phyloP scores from a whole-genome alignment of 1,139 yeast species.

The Pichia kudriavzevii region DNA sequence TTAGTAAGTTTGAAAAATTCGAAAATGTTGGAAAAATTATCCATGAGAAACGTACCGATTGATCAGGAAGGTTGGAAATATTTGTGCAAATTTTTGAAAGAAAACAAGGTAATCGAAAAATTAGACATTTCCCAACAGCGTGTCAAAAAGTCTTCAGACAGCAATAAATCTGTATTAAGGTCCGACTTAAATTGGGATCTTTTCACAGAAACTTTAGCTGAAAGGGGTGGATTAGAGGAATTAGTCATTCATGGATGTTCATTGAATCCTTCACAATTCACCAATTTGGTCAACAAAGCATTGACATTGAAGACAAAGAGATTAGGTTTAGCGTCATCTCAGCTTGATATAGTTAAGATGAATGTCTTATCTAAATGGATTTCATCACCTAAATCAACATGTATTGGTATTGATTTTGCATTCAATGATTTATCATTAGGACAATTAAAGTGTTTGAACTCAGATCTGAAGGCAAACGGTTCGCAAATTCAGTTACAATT shows the following conservation, averaged over 20 bases:
- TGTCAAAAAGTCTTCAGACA: constrained; percentile 24
- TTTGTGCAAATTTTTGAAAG: constrained; percentile 62
- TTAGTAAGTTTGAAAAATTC: constrained; percentile 56
- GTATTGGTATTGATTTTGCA: constrained; percentile 81
- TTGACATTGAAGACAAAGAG: constrained; percentile 52
- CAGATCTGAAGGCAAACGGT: constrained; percentile 35
- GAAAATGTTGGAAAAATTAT: constrained; percentile 55
- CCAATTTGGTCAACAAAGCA: constrained; percentile 45
- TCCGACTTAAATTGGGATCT: constrained; percentile 72
- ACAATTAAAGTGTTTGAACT: constrained; percentile 34
- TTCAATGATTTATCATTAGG: constrained; percentile 64
- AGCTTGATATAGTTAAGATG: constrained; percentile 51
- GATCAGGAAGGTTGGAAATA: constrained; percentile 66
- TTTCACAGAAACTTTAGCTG: constrained; percentile 49
- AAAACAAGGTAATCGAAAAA: constrained; percentile 51
- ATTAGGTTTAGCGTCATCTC: constrained; percentile 71
- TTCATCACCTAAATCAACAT: constrained; percentile 40
- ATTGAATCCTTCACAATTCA: constrained; percentile 46
- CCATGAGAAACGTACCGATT: constrained; percentile 71
- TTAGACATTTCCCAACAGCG: constrained; percentile 78
- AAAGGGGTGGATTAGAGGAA: constrained; percentile 74
- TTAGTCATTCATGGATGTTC: constrained; percentile 76
- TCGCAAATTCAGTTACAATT: constrained; percentile 37
- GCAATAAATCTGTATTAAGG: constrained; percentile 42
- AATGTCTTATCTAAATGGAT: constrained; percentile 57